Base-by-base conservation (phyloP, 1,284 basidiomycete genomes). In the Pyrrhoderma noxium region DNA sequence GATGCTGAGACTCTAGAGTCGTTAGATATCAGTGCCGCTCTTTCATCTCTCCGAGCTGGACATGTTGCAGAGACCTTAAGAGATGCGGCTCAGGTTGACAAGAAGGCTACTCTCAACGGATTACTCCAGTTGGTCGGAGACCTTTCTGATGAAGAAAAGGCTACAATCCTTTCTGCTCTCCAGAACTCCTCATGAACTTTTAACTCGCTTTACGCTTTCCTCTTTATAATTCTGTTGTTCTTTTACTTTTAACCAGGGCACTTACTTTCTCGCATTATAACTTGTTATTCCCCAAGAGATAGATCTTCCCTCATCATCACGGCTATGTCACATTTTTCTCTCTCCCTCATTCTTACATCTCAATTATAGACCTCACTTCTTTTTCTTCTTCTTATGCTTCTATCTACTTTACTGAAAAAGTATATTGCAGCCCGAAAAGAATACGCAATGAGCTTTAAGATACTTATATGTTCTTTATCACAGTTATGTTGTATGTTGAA, bases 131-230 rank as follows among this genome's bases (percentile, higher is more conserved):
- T 89, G 8, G 76, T 81, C 3, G 85, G 89, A 49, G 76, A 76
- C 25, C 74, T 93, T 48, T 74, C 80, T 1, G 76, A 83, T 7
- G 85, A 89, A 35, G 89, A 92, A 59, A 82, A 80, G 65, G 65
- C 75, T 14, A 67, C 35, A 16, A 14, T 52, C 21, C 8, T 47
- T 19, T 22, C 45, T 35, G 51, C 51, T 31, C 45, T 52, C 40
- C 34, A 35, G 13, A 36, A 43, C 34, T 51, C 49, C 7, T 25
- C 36, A 3, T 48, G 16, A 16, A 34, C 8, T 31, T 27, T 44
- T 38, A 18, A 19, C 19, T 11, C 11, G 9, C 41, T 31, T n/a
- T 19, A 22, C 40, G 8, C 13, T 13, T 51, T 37, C 5, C 5
- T 16, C 21, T 23, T 51, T 35, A 9, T 51, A 21, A 21, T 9